Conservation (phyloP, 495 filamentous ascomycete species). For the Jackrogersella minutella region DNA sequence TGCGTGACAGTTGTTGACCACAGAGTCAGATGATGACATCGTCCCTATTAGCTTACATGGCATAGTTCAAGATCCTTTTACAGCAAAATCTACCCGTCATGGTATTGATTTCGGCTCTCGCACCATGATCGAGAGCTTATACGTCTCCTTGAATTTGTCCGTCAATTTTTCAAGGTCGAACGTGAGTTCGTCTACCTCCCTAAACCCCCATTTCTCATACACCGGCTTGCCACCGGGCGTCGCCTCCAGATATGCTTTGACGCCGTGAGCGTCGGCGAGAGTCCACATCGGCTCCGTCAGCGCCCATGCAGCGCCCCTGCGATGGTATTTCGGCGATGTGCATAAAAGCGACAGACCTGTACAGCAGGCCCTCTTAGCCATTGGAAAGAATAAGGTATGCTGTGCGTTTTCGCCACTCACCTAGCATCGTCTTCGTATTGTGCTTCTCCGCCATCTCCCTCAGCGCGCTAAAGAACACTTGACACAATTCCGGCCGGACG, state of each 20-base stretch:
- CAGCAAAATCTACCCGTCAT: no score
- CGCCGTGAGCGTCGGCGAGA: slow-evolving; percentile 40
- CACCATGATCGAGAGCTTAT: slow-evolving; percentile 39
- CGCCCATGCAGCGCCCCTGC: slow-evolving; percentile 45
- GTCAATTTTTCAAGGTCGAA: slow-evolving; percentile 44
- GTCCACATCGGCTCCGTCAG: slow-evolving; percentile 43
- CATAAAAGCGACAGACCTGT: slow-evolving; percentile 44
- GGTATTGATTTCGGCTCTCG: slow-evolving; percentile 33
- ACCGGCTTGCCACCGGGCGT: slow-evolving; percentile 44
- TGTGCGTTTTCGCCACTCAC: slow-evolving; percentile 20
- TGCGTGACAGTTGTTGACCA: no score
- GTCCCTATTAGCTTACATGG: no score
- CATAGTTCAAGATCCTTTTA: no score
- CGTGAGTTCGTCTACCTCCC: slow-evolving; percentile 39
- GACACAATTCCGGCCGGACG: slow-evolving; percentile 18
- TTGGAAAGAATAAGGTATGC: background rate
- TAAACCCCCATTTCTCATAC: slow-evolving; percentile 51
- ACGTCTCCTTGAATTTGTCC: slow-evolving; percentile 14
- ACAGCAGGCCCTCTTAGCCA: slow-evolving; percentile 4
- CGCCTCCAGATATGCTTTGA: slow-evolving; percentile 47
- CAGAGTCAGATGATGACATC: no score
- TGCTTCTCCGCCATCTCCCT: slow-evolving; percentile 32
- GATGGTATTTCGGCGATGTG: slow-evolving; percentile 50
- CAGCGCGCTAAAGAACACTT: slow-evolving; percentile 31
- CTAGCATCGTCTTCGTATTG: slow-evolving; percentile 39